A percentile compares a stretch with the other conserved stretches of the same genome.
These are phyloP conservation scores for Phoma sp. DNA, from an alignment of 2,329 filamentous ascomycete genomes.

Conservation along the genomic window DNA sequence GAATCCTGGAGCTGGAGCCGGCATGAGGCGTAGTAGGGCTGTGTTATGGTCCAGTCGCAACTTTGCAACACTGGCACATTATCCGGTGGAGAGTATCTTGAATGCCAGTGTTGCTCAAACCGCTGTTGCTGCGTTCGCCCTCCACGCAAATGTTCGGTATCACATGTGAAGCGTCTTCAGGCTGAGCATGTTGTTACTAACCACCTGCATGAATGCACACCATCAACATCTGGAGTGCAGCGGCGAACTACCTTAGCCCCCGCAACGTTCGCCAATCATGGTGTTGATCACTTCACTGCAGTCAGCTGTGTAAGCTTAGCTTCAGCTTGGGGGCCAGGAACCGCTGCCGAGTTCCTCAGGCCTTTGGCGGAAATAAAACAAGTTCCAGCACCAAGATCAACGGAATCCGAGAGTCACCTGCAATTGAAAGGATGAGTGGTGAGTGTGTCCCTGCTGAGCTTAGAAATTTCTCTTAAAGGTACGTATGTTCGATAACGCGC, in stretches of 20 bases:
- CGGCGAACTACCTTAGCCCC: slow-evolving; percentile 3
- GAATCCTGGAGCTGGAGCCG: slow-evolving; percentile 15
- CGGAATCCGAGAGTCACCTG: slow-evolving; percentile 2
- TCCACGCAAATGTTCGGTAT: not conserved
- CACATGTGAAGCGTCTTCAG: slow-evolving; percentile 7
- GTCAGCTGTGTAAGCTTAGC: slow-evolving; percentile 10
- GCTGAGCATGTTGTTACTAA: not conserved
- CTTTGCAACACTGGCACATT: not conserved
- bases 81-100: not conserved
- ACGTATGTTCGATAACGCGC: not conserved
- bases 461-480: not conserved
- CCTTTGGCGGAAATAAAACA: slow-evolving; percentile 10
- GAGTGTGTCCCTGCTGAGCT: not conserved
- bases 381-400: not conserved
- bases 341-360: not conserved
- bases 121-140: not conserved
- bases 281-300: not conserved
- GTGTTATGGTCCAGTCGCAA: not conserved
- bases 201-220: slow-evolving; percentile 11
- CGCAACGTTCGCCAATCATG: slow-evolving; percentile 10
- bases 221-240: slow-evolving; percentile 13
- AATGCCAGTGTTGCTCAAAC: not conserved
- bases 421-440: not conserved
- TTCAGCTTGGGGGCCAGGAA: slow-evolving; percentile 4
- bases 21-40: slow-evolving; percentile 13